A percentile compares a stretch with the other conserved stretches of the same genome.
Conservation (phyloP, 192 early-diverging fungal species). For the Borealophlyctis nickersoniae region DNA sequence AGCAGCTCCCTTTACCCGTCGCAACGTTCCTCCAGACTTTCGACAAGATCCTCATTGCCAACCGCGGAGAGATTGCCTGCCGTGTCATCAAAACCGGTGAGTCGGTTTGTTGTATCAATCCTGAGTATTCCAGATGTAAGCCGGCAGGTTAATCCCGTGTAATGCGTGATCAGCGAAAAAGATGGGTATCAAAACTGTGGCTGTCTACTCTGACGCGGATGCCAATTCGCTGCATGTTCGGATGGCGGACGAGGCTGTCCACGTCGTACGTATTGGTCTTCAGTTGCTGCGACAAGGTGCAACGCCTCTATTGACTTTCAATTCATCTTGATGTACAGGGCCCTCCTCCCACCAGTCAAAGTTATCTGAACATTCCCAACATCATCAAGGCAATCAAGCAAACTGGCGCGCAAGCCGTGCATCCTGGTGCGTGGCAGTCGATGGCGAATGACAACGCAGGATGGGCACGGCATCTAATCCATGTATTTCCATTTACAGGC, state of each 20-base stretch:
- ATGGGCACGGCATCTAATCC: background rate
- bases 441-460: background rate
- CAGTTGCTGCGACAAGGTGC: background rate
- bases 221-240: slow-evolving; percentile 81
- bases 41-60: slow-evolving; percentile 91
- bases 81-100: slow-evolving; percentile 79
- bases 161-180: slow-evolving; percentile 58
- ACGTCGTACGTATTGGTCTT: slow-evolving; percentile 49
- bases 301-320: background rate
- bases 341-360: slow-evolving; percentile 72
- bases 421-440: slow-evolving; percentile 55
- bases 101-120: background rate
- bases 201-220: slow-evolving; percentile 92
- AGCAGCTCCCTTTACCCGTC: background rate
- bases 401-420: slow-evolving; percentile 86
- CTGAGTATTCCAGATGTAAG: background rate
- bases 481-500: slow-evolving; percentile 13
- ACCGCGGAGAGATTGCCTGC: slow-evolving; percentile 94
- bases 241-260: slow-evolving; percentile 83
- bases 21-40: slow-evolving; percentile 50
- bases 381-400: slow-evolving; percentile 73
- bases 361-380: slow-evolving; percentile 77
- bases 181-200: slow-evolving; percentile 93
- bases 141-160: background rate
- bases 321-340: slow-evolving; percentile 42